These are phyloP conservation scores for Zarea fungicola DNA, from an alignment of 2,329 filamentous ascomycete genomes.

Conservation along the genomic window DNA sequence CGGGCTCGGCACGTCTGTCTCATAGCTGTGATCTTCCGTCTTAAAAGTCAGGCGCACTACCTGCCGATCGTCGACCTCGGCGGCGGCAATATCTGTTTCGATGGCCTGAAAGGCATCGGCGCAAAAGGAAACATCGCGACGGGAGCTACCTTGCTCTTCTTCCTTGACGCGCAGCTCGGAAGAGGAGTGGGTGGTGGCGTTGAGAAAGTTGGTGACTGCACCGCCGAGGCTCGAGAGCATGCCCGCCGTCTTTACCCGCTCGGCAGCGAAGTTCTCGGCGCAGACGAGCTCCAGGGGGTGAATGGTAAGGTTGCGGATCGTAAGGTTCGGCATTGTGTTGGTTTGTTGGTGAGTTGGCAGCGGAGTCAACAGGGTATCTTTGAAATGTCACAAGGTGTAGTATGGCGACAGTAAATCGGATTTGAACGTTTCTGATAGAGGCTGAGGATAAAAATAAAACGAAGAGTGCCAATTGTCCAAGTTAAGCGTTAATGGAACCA, in stretches of 20 bases:
- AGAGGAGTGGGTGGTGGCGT: slow-evolving; percentile 31
- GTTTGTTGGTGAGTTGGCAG: background rate
- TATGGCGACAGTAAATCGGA: no score
- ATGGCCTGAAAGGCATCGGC: slow-evolving; percentile 64
- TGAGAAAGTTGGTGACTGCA: slow-evolving; percentile 39
- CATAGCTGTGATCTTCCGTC: slow-evolving; percentile 51
- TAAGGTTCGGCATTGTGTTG: slow-evolving; percentile 50
- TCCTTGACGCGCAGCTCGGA: slow-evolving; percentile 42
- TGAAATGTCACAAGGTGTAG: background rate
- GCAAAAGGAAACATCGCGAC: slow-evolving; percentile 56
- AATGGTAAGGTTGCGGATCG: slow-evolving; percentile 76
- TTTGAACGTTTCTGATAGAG: no score
- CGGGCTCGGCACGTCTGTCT: slow-evolving; percentile 65
- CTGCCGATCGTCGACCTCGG: slow-evolving; percentile 39
- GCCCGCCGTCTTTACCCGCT: slow-evolving; percentile 36
- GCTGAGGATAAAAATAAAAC: no score
- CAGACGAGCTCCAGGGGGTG: slow-evolving; percentile 66
- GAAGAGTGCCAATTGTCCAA: no score
- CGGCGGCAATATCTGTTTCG: slow-evolving; percentile 50
- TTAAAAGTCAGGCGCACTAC: slow-evolving; percentile 71
- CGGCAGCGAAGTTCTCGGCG: slow-evolving; percentile 66
- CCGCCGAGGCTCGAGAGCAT: slow-evolving; percentile 41
- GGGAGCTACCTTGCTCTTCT: slow-evolving; percentile 55
- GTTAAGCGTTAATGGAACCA: no score
- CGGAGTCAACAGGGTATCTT: background rate